Evolutionary conservation across 306 rosid species (phyloP).

Genomic region (peach (Prunus persica)): Prunus_persica_NCBIv2 NC_034014.1:17882501-17883000

Average conservation of each 20-base stretch:
- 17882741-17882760: conserved; percentile 25
- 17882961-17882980: too few species aligned
- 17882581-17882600: not conserved
- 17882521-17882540: conserved; percentile 50
- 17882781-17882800: conserved; percentile 15
- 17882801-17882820: conserved; percentile 15
- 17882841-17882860: not conserved
- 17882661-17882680: conserved; percentile 27
- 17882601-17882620: conserved; percentile 4
- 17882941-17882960: too few species aligned
- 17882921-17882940: too few species aligned
- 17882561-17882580: conserved; percentile 1
- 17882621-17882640: conserved; percentile 7
- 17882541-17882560: not conserved
- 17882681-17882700: conserved; percentile 4
- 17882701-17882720: conserved; percentile 24
- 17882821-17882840: not conserved
- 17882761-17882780: conserved; percentile 47
- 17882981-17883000: too few species aligned
- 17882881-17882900: not conserved
- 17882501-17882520: conserved; percentile 62
- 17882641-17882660: conserved; percentile 22
- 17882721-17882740: conserved; percentile 37
- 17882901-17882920: too few species aligned
- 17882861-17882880: not conserved